Evolutionary conservation across 208 protist genomes (phyloP).

Genomic region (Crithidia expoeki): DNA sequence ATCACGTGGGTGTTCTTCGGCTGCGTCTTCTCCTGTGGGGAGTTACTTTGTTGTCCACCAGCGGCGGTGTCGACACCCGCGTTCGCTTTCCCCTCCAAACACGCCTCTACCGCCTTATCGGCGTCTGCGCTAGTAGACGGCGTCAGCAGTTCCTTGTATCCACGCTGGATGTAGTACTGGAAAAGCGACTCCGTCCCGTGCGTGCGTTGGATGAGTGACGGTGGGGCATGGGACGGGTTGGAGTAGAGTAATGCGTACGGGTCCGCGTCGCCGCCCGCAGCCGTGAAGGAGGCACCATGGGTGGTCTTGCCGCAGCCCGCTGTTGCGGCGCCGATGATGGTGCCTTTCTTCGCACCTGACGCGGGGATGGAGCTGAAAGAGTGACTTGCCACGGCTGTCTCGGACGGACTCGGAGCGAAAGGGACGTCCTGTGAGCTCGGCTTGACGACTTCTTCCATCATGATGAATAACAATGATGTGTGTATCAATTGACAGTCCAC

Average conservation of each 20-base stretch:
- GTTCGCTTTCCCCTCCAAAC: constrained; percentile 11
- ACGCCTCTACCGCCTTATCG: constrained; percentile 23
- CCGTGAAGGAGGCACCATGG: constrained; percentile 16
- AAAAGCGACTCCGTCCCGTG: constrained; percentile 40
- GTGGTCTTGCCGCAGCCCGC: background rate
- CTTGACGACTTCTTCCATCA: constrained; percentile 8
- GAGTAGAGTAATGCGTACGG: constrained; percentile 26
- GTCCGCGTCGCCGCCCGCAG: constrained; percentile 6
- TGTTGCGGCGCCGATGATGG: background rate
- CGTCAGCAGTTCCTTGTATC: constrained; percentile 46
- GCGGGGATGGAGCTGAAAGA: background rate
- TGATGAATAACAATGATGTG: background rate
- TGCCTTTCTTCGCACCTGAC: too few relatives aligned
- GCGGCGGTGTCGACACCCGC: background rate
- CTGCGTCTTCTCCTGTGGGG: background rate
- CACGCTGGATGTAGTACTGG: constrained; percentile 58
- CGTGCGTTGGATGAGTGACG: constrained; percentile 26
- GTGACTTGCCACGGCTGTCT: background rate
- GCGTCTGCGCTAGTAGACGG: constrained; percentile 14
- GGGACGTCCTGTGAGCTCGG: background rate
- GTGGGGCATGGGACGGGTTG: constrained; percentile 15
- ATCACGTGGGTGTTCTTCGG: constrained; percentile 14
- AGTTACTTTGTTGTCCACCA: background rate
- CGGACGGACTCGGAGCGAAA: background rate
- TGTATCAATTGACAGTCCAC: too few relatives aligned